Base-by-base conservation (phyloP, 2,329 filamentous ascomycete genomes). In the Fusarium phyllophilum region DNA sequence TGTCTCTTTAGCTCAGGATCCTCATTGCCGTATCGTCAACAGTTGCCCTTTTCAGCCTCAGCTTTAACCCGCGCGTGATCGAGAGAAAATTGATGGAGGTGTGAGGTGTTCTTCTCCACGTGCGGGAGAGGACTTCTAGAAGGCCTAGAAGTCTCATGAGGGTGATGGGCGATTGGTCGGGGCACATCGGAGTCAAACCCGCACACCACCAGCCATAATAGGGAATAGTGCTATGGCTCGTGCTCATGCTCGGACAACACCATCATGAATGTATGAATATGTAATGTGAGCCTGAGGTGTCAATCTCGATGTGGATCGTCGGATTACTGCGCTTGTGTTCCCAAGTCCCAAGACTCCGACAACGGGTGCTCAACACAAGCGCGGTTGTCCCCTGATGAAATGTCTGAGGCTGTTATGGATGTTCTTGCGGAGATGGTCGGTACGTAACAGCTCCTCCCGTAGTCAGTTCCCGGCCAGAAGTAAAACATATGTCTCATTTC, bases 41-140 rank as follows among this genome's bases (percentile, higher is more conserved):
- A 48, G 26, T 52, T 73, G 33, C 52, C 55, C 55, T 29, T 73
- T 70, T 49, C 44, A 58, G 55, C 34, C 57, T 72, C 58, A 51
- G 48, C 55, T 60, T 49, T 46, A 31, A 33, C 26, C 38, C 20
- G 42, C 72, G 64, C 66, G 72, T 75, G 73, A 75, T 75, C 36
- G 52, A 45, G 48, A 66, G 45, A 49, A 49, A 48, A 62, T 59
- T 62, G 39, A 59, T 49, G 58, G 58, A 57, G 45, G 46, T 55
- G 58, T 66, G 61, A 57, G 52, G 51, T 39, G 36, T 54, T 29
- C 33, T 48, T 63, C 62, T 64, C 74, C 73, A 70, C 33, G 60
- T 62, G 75, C 75, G 68, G 73, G 68, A 78, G 76, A 78, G 78
- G 68, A 44, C 38, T 78, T 78, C 76, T 76, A 75, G 76, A 78